These are phyloP conservation scores for Globisporangium ultimum DNA, from an alignment of 352 stramenopile species.

Conservation along the genomic window DNA sequence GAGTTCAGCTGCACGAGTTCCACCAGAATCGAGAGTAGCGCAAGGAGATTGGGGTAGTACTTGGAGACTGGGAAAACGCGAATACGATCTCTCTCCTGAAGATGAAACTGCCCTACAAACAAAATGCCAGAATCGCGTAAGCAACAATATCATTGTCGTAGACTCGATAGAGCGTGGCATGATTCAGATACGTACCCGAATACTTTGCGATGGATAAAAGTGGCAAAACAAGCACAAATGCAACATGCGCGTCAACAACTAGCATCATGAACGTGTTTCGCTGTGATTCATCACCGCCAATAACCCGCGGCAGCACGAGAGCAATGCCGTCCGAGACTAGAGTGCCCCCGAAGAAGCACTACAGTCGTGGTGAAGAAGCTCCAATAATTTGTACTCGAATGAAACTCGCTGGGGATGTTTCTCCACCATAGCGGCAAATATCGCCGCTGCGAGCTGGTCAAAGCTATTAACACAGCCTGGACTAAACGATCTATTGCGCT, in stretches of 20 bases:
- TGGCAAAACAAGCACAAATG: conserved; percentile 26
- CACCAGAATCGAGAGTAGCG: conserved; percentile 32
- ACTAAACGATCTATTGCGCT: background rate
- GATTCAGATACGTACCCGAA: conserved; percentile 25
- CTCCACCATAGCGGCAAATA: conserved; percentile 18
- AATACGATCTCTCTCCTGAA: conserved; percentile 49
- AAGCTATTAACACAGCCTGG: conserved; percentile 10
- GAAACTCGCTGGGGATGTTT: conserved; percentile 14
- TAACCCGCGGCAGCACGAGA: conserved; percentile 7
- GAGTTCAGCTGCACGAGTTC: conserved; percentile 65
- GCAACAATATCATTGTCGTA: no score
- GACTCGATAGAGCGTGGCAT: background rate
- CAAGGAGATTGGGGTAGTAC: conserved; percentile 51
- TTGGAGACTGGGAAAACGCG: conserved; percentile 36
- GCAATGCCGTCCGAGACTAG: conserved; percentile 16
- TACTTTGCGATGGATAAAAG: conserved; percentile 30
- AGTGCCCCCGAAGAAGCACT: conserved; percentile 5
- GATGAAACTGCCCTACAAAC: conserved; percentile 44
- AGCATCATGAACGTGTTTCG: conserved; percentile 34
- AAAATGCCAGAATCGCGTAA: background rate
- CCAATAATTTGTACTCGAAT: conserved; percentile 12
- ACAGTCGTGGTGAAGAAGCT: background rate
- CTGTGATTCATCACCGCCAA: conserved; percentile 2
- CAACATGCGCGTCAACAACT: conserved; percentile 35
- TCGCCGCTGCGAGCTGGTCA: conserved; percentile 19